Evolutionary conservation across 352 stramenopile genomes (phyloP), one percentile per base, ranked within the genome.

Genomic region (Phytophthora sp.): DNA sequence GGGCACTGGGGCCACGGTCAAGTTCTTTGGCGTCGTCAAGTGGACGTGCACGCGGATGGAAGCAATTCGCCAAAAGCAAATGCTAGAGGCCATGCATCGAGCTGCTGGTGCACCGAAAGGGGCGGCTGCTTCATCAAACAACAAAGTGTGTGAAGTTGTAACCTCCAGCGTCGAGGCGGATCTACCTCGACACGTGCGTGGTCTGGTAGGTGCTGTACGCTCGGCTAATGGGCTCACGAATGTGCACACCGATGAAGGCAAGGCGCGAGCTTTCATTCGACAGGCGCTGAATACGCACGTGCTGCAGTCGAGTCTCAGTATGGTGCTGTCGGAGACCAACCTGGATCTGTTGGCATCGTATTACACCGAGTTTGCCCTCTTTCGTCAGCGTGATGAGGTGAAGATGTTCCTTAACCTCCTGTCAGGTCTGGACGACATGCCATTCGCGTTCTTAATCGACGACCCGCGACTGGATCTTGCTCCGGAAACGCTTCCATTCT

Each of bases 1-100:
- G 7, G 73, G 82, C 43, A 62, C 78, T 41, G 31, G 38, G n/a
- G 74, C 81, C 28, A 91, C 82, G 2, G 86, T 95, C 68, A 90
- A 95, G 53, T 95, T 93, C 69, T 95, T 93, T 42, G 86, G 86
- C 15, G 74, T 92, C 4, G 79, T 90, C 58, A 95, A 95, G 69
- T 95, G 86, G 86, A 92, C 84, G 11, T 95, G 84, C 69, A 91
- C 86, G 24, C 72, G 86, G 31, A 76, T 95, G 32, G 83, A 89
- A 57, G 79, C 83, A 12, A 82, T 93, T 38, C 78, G 82, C 18
- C 76, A 87, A 66, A 79, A 80, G 48, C 85, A 91, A 50, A 71
- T 85, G 67, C 56, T 91, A 34, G 69, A 88, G 17, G 80, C 74
- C 35, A 88, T 91, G 76, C 79, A 87, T n/a, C 69, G 68, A 11